Evolutionary conservation across 2,329 filamentous ascomycete genomes (phyloP).

Genomic region (Albophoma yamanashiensis): DNA sequence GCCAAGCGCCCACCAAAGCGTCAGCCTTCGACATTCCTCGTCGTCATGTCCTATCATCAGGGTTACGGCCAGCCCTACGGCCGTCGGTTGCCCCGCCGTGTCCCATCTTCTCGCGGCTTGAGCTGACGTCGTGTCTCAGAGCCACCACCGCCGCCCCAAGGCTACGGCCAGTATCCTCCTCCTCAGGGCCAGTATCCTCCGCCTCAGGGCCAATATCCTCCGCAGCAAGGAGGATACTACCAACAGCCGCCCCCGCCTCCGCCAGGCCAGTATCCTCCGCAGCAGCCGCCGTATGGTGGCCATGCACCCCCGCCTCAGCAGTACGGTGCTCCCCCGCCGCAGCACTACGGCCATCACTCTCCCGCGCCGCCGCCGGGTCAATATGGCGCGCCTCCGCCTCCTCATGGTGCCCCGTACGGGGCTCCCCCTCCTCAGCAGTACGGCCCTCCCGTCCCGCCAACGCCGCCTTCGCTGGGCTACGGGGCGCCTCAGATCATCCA

Average conservation of each 20-base stretch:
- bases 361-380: slow-evolving; percentile 14
- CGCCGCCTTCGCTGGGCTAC: slow-evolving; percentile 64
- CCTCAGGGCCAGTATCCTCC: slow-evolving; percentile 18
- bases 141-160: slow-evolving; percentile 24
- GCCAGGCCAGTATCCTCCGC: slow-evolving; percentile 13
- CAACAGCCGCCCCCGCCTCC: slow-evolving; percentile 14
- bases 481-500: slow-evolving; percentile 57
- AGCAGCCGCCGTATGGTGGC: slow-evolving; percentile 12
- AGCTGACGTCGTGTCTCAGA: slow-evolving; percentile 9
- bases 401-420: slow-evolving; percentile 20
- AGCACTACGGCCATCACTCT: slow-evolving; percentile 7
- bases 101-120: not conserved
- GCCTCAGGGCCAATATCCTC: slow-evolving; percentile 15
- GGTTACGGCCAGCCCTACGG: slow-evolving; percentile 19
- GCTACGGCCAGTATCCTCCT: slow-evolving; percentile 24
- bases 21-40: not conserved
- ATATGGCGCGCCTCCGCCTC: slow-evolving; percentile 30
- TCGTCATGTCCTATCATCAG: slow-evolving; percentile 25
- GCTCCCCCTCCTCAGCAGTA: slow-evolving; percentile 26
- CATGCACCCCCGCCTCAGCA: slow-evolving; percentile 8
- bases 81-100: slow-evolving; percentile 18
- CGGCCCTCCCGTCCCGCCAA: slow-evolving; percentile 34
- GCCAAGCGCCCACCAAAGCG: not conserved
- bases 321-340: slow-evolving; percentile 21
- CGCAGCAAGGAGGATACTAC: slow-evolving; percentile 17